Conservation (phyloP, 2,329 filamentous ascomycete genomes). For the Paraphaeosphaeria sporulosa region DNA sequence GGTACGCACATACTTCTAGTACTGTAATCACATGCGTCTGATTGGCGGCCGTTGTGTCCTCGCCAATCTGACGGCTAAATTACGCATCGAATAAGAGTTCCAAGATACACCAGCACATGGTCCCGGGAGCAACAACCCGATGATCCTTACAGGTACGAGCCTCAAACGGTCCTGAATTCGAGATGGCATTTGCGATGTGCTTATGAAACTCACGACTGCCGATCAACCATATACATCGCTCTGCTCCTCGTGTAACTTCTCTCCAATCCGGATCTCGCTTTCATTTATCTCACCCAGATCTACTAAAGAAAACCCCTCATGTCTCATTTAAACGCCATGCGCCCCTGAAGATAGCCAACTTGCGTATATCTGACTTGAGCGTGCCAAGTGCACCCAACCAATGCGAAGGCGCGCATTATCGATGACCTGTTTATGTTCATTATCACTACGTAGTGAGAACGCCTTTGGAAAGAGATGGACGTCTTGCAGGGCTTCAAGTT, state of each 20-base stretch:
- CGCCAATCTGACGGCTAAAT: slow-evolving; percentile 14
- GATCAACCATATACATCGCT: background rate
- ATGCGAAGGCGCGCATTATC: slow-evolving; percentile 1
- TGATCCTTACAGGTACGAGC: background rate
- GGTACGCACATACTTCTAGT: background rate
- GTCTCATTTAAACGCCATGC: background rate
- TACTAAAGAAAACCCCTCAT: slow-evolving; percentile 6
- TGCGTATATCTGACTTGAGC: background rate
- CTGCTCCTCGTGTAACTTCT: background rate
- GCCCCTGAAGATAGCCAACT: slow-evolving; percentile 4
- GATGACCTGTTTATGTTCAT: slow-evolving; percentile 15
- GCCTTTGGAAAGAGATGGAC: background rate
- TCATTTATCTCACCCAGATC: slow-evolving; percentile 5
- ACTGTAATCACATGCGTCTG: background rate
- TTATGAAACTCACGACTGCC: slow-evolving; percentile 10
- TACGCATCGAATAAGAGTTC: background rate
- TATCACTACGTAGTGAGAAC: slow-evolving; percentile 1
- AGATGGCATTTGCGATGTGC: background rate
- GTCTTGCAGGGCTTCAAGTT: background rate
- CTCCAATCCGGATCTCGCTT: slow-evolving; percentile 5
- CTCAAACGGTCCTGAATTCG: background rate
- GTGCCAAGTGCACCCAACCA: slow-evolving; percentile 1
- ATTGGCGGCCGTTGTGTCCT: background rate
- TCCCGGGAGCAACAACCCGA: slow-evolving; percentile 6
- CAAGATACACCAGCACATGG: background rate